These are phyloP conservation scores for Lactuca saligna DNA, from an alignment of 129 eudicot genomes.

Conservation along the genomic window DNA sequence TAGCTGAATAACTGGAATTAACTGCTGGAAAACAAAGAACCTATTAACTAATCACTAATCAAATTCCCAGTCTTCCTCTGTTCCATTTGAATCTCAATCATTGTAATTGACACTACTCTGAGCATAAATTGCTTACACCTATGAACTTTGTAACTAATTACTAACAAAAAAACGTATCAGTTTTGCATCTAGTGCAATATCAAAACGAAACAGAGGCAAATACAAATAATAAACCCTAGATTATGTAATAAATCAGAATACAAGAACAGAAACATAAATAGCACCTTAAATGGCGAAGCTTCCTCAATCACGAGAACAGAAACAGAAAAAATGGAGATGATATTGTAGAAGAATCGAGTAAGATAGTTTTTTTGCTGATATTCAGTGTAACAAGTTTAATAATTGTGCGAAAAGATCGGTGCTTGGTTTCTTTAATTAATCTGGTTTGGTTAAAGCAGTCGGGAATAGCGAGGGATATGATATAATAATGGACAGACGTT, in stretches of 20 bases:
- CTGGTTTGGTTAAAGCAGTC: constrained; percentile 7
- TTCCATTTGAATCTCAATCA: background rate
- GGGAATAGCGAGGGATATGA: constrained; percentile 13
- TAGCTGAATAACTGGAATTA: constrained; percentile 5
- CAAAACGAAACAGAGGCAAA: background rate
- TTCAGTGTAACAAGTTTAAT: constrained; percentile 17
- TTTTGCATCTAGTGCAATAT: background rate
- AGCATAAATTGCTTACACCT: background rate
- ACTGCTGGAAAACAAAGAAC: background rate
- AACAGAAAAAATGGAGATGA: background rate
- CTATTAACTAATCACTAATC: background rate
- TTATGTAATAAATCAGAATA: background rate
- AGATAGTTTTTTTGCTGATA: constrained; percentile 3
- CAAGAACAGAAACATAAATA: background rate
- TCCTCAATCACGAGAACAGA: constrained; percentile 21
- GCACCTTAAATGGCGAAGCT: constrained; percentile 25
- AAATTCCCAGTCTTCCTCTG: background rate
- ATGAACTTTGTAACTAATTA: constrained; percentile 2
- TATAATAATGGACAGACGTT: too few relatives aligned
- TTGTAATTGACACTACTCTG: background rate
- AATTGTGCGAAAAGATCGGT: constrained; percentile 9
- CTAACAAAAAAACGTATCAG: background rate
- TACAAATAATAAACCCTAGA: constrained; percentile 17
- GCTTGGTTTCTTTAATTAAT: constrained; percentile 11
- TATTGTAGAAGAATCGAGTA: background rate